Conservation (phyloP, 2,329 filamentous ascomycete genomes). For the Pseudocercospora crystallina region DNA sequence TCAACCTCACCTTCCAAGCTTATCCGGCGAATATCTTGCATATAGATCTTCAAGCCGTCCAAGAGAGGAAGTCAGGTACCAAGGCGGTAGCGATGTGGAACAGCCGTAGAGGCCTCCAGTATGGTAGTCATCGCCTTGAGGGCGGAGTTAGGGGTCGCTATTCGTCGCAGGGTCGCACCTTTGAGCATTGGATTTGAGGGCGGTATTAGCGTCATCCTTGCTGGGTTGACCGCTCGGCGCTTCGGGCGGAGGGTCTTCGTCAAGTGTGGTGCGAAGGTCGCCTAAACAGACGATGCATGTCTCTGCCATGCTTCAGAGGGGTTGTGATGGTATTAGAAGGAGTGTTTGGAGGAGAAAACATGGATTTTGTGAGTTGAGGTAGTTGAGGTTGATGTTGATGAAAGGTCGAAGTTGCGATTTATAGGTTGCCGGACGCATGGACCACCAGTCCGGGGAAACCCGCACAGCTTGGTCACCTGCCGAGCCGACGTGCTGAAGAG, state of each 20-base stretch:
- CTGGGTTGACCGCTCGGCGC: constrained; percentile 23
- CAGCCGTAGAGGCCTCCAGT: constrained; percentile 32
- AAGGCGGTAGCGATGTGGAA: constrained; percentile 22
- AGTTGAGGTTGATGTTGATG: constrained; percentile 13
- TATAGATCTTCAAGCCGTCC: constrained; percentile 40
- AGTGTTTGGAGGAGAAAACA: constrained; percentile 16
- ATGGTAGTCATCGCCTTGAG: constrained; percentile 24
- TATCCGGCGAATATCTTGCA: constrained; percentile 37
- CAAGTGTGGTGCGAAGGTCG: constrained; percentile 62
- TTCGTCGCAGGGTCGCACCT: constrained; percentile 34
- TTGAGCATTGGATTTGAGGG: constrained; percentile 28
- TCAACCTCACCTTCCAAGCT: constrained; percentile 41
- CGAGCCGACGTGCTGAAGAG: neutral
- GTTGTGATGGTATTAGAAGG: constrained; percentile 8
- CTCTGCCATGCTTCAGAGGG: constrained; percentile 55
- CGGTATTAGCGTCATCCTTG: constrained; percentile 28
- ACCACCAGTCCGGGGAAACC: neutral
- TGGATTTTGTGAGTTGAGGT: constrained; percentile 16
- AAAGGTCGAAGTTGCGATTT: constrained; percentile 14
- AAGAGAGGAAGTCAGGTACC: constrained; percentile 37
- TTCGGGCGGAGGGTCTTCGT: constrained; percentile 48
- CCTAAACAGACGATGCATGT: constrained; percentile 72
- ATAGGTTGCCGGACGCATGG: neutral
- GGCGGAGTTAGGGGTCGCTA: constrained; percentile 20
- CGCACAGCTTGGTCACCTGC: too few species aligned